Base-by-base conservation (phyloP, 306 rosid genomes). In the Vigna unguiculata region DNA sequence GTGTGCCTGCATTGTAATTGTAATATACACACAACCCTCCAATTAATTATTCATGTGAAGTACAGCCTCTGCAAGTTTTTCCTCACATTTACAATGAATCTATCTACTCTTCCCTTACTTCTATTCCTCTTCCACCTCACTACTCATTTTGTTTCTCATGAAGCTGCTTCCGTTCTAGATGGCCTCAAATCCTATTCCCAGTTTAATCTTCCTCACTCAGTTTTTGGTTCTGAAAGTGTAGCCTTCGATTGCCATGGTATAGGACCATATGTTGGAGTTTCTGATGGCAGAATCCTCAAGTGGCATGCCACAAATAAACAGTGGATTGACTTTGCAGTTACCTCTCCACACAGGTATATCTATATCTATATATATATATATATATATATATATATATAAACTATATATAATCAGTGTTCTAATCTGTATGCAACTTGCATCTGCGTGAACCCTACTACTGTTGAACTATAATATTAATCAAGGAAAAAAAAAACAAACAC, bases 211-310 rank as follows among this genome's bases (percentile, higher is more conserved):
- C 80, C 88, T 0, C 54, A 58, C 0, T 40, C 68, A 9, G 90
- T 77, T 1, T 43, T 72, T 15, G 93, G 91, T 41, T 88, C 91
- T 1, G 94, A 90, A 59, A 84, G 91, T 76, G 46, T 79, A 9
- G 91, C 86, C 17, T 90, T 90, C 16, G 94, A 87, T 53, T 87
- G 91, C 87, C 83, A 63, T 61, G 91, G 90, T 6, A 57, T 59
- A 25, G 94, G 91, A 5, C 94, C 94, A 0, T 90, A 87, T 13
- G 87, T 75, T 0, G 77, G 90, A 1, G 91, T 87, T 7, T 83
- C 87, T 10, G 91, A 87, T 53, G 94, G 94, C 1, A 84, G 89
- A 71, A 84, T 90, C 22, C 86, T 90, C 80, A 84, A 81, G 78
- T 90, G 92, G 91, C 65, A 79, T 2, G 80, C 84, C 19, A 47